Evolutionary conservation across 768 basidiomycete species (phyloP), one percentile per base, ranked within the genome.

Genomic region (Tubosaeta brunneosetosa): DNA sequence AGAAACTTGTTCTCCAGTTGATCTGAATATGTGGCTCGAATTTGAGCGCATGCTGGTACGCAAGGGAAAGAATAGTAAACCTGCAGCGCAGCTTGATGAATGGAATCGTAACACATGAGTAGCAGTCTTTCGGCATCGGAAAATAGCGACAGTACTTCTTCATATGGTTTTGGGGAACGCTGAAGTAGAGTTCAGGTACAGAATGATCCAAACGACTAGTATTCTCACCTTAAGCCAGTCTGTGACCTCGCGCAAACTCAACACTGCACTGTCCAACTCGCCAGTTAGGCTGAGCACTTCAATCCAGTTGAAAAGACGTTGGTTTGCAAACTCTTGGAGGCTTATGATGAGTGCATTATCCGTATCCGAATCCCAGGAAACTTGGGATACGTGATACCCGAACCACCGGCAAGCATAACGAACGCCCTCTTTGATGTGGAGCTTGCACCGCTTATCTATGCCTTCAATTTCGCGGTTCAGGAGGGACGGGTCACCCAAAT

Each of bases 381-480:
- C 49, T 6, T 46, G 45, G 13, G 56, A 55, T 17, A 61, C 27
- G 48, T 61, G 60, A 10, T 52, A 47, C n/a, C 56, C 22, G 29
- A 61, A 61, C 55, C 59, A 58, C 22, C 60, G 60, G 26, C 60
- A 61, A 37, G 60, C 59, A 29, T 61, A 61, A 16, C 53, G 52
- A 31, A 61, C 47, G 3, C 56, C 60, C 14, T 53, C 56, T 36
- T 53, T 53, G 4, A 61, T 53, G 22, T 29, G 38, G n/a, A 42
- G 25, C 32, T 52, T 58, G 53, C 60, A 49, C 32, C 47, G 49
- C 31, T 55, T 38, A 26, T 47, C 41, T 22, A 61, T n/a, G 43
- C 61, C 31, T 32, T 49, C 53, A 11, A 61, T 25, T 12, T 61
- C 60, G 17, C 41, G 41, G 29, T 61, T 61, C 2, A 58, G 6